phyloP scores from a whole-genome alignment of 495 filamentous ascomycete species.

The Trichoderma asperelloides region DNA sequence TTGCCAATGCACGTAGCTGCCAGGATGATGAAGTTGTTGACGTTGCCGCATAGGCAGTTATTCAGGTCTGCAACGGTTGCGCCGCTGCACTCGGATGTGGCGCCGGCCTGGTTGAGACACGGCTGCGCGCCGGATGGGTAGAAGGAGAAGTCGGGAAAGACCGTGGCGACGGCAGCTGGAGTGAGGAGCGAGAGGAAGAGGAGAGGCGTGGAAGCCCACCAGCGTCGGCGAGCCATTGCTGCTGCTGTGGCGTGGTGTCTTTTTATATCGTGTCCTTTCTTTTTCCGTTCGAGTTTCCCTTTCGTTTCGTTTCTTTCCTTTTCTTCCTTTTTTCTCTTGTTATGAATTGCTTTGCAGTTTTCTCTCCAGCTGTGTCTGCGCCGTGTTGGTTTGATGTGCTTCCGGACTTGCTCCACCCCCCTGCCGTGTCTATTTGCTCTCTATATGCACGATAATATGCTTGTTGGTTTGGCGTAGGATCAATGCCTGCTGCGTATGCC shows the following conservation, averaged over 20 bases:
- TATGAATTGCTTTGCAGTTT: no score
- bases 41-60: conserved; percentile 34
- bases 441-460: no score
- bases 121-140: conserved; percentile 31
- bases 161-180: conserved; percentile 15
- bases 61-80: conserved; percentile 27
- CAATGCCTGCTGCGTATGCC: no score
- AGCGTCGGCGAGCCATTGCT: background rate
- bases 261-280: background rate
- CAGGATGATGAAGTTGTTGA: conserved; percentile 33
- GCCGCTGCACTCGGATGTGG: conserved; percentile 23
- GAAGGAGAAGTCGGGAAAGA: conserved; percentile 30
- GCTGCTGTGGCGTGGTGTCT: background rate
- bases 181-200: conserved; percentile 26
- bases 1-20: conserved; percentile 32
- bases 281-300: background rate
- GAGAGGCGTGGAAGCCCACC: conserved; percentile 12
- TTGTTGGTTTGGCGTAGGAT: no score
- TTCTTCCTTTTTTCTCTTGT: background rate
- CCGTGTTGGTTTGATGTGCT: no score
- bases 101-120: conserved; percentile 29
- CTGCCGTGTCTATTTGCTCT: no score
- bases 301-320: background rate
- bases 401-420: no score
- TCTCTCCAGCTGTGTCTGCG: no score